Base-by-base conservation (phyloP, 108 stramenopile genomes). In the Discostella stelligeroides region DNA sequence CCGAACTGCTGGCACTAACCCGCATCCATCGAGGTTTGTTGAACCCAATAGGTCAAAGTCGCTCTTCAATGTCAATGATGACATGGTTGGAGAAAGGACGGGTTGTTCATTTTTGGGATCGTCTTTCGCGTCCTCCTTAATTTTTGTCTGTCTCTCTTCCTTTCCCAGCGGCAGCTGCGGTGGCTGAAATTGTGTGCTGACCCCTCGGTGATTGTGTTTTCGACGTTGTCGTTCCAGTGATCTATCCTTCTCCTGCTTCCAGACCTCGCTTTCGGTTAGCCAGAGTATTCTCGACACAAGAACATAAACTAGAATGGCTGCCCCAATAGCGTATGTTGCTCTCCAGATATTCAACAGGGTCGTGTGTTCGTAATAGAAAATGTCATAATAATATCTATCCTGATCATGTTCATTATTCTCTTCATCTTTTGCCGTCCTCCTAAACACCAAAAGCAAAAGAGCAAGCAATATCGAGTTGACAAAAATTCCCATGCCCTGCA, bases 401-500 rank as follows among this genome's bases (percentile, higher is more conserved):
- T 56, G 42, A 37, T 38, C 43, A 30, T 45, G 40, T 51, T 68
- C 51, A 34, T 75, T 58, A 20, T 70, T 17, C 7, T 40, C 66
- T 13, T 67, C 27, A 23, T 67, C 11, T 5, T 14, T 28, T 0
- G 9, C 53, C 23, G 17, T 65, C 30, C 27, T 45, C 45, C 27
- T 38, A 43, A 57, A 73, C 45, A 81, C 30, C 64, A 75, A 20
- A 13, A 87, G 46, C 21, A 92, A 64, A 65, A 79, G 60, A 4
- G 76, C 76, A 37, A 88, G 58, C 12, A 75, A 62, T n/a, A 88
- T 15, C 2, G 84, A 73, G 40, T 92, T 86, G 45, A 61, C 79
- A 60, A 86, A 86, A 14, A 92, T 88, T 2, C 91, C 91, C 51
- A 88, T 21, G 4, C 91, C 91, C 69, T 92, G 91, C 85, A 86